Conservation (phyloP, 2,329 filamentous ascomycete genomes). For the Conoideocrella luteorostrata region DNA sequence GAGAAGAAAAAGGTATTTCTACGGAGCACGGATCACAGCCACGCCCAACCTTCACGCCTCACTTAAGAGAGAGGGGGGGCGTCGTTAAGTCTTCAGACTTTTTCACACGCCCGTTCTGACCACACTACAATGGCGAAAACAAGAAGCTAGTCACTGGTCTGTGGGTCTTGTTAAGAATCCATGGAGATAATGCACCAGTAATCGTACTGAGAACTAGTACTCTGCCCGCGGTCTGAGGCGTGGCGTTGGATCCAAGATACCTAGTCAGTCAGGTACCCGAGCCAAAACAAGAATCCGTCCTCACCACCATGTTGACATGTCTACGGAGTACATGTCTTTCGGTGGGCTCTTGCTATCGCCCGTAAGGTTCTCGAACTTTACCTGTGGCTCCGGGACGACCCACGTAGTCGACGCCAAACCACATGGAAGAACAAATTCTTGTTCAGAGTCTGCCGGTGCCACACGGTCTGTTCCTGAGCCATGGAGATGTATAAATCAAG, state of each 20-base stretch:
- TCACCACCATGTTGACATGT: no score
- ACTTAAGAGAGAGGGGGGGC: no score
- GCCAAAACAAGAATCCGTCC: no score
- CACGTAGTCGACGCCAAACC: conserved; percentile 3
- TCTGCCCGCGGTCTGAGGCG: background rate
- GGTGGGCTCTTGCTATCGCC: background rate
- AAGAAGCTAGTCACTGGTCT: no score
- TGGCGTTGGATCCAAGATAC: conserved; percentile 1
- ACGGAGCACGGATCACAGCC: no score
- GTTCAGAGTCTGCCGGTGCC: background rate
- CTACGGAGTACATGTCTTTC: no score
- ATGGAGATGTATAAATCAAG: conserved; percentile 7
- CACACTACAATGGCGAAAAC: no score
- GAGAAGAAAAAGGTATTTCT: no score
- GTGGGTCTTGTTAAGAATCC: background rate
- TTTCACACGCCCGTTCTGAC: no score
- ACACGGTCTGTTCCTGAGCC: background rate
- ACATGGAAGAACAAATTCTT: background rate
- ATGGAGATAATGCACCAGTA: background rate
- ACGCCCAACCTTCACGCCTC: no score
- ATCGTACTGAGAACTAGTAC: background rate
- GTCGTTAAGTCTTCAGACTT: no score
- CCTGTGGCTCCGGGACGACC: background rate
- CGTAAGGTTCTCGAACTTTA: background rate
- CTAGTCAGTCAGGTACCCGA: background rate